Conservation (phyloP, 2,329 filamentous ascomycete genomes). For the Byssothecium circinans region DNA sequence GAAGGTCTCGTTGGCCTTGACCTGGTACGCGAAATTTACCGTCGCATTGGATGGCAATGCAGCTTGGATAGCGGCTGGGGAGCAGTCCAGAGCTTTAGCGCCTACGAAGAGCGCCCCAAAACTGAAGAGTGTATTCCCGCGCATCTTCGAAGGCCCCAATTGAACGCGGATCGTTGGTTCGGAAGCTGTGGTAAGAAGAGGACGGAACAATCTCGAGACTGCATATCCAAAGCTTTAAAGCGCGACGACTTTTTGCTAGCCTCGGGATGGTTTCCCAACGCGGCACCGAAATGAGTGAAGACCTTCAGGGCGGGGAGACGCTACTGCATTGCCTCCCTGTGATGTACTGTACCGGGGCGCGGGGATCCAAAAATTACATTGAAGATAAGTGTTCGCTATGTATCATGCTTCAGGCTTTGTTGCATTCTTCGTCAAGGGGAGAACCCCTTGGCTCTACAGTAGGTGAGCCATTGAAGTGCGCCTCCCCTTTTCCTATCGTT, state of each 20-base stretch:
- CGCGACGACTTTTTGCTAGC: neutral
- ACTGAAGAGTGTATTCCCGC: constrained; percentile 13
- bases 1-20: constrained; percentile 44
- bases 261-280: neutral
- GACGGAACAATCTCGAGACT: neutral
- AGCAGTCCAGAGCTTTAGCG: constrained; percentile 34
- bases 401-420: no score
- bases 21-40: constrained; percentile 38
- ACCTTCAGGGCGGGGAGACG: no score
- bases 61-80: constrained; percentile 34
- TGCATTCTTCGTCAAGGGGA: no score
- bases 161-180: neutral
- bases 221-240: neutral
- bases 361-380: no score
- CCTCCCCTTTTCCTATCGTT: no score
- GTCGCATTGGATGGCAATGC: constrained; percentile 39
- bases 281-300: neutral
- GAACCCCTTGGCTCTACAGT: no score
- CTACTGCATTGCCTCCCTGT: no score
- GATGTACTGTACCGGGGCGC: neutral
- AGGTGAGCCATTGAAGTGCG: no score
- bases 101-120: constrained; percentile 20
- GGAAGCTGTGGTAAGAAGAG: neutral
- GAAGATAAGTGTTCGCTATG: no score
- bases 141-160: constrained; percentile 14